A percentile compares a stretch with the other conserved stretches of the same genome.
These are phyloP conservation scores for Solanum boliviense DNA, from an alignment of 257 asterid species.

Conservation along the genomic window DNA sequence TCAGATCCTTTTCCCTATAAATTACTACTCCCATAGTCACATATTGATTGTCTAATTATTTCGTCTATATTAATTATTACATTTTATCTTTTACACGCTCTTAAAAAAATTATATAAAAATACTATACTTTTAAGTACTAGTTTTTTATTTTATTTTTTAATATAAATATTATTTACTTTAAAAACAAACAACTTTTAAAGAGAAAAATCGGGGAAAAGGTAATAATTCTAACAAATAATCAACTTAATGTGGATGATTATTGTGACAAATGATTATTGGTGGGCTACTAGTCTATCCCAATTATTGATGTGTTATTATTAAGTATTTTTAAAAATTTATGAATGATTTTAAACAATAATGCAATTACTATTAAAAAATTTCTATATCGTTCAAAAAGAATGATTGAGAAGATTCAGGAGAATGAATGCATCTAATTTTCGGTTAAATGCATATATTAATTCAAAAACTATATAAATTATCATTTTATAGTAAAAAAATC, in stretches of 20 bases:
- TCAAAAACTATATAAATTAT: neutral
- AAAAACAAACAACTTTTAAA: neutral
- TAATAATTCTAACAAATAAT: neutral
- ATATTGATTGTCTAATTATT: neutral
- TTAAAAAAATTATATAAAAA: too few relatives aligned
- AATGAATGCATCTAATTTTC: neutral
- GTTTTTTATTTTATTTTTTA: too few relatives aligned
- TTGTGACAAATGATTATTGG: neutral
- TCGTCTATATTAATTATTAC: too few relatives aligned
- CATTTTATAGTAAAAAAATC: neutral
- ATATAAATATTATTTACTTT: too few relatives aligned
- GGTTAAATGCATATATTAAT: neutral
- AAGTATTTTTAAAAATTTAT: neutral
- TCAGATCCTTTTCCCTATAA: too few relatives aligned
- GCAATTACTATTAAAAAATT: neutral
- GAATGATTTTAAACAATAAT: neutral
- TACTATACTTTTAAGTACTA: too few relatives aligned
- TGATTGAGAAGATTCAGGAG: neutral
- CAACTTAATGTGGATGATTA: neutral
- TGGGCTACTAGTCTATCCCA: neutral
- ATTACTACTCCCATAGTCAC: too few relatives aligned
- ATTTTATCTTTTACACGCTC: too few relatives aligned
- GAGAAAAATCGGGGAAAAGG: too few relatives aligned
- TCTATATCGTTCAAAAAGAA: neutral
- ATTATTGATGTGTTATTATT: neutral